Base-by-base conservation (phyloP, 495 filamentous ascomycete species). In the Annulohypoxylon nitens region DNA sequence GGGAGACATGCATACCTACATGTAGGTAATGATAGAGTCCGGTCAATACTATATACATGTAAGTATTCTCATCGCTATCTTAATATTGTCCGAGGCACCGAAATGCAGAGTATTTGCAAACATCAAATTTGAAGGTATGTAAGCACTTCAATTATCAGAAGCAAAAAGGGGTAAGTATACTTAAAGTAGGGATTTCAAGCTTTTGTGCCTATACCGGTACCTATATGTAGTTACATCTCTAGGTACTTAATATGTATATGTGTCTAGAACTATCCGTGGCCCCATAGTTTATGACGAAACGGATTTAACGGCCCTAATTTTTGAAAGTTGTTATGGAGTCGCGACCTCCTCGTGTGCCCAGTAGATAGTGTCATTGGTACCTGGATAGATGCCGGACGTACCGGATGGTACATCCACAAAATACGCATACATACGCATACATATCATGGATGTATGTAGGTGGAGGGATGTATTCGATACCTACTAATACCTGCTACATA, bases 321-420 rank as follows among this genome's bases (percentile, higher is more conserved):
- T 30, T 30, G 30, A 6, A 30, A 30, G 30, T 30, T 30, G 3
- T 30, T 30, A 30, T 6, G 30, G 5, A 30, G 5, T 6, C 30
- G 30, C 30, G 30, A 30, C 30, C 30, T 30, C 30, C 30, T 30
- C 30, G 5, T 30, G 30, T 30, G 30, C 3, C 30, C 30, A 30
- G 30, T 39, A 39, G 9, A 39, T 39, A 45, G 37, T 47, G 61
- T 64, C 50, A 68, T 69, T 60, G 61, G 58, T 33, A 64, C 30
- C 18, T 37, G 6, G 18, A 8, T 11, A 16, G 14, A 43, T 61
- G 37, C 37, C 58, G 37, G 39, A 16, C 34, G 39, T 47, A 41
- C 53, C 53, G 53, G 53, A 57, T 14, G 18, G 20, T 30, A 60
- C 18, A 26, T 60, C 16, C 37, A 41, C 34, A 34, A 26, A 39